phyloP scores from a whole-genome alignment of 1,284 basidiomycete species.

The Polyporus tsugae region DNA sequence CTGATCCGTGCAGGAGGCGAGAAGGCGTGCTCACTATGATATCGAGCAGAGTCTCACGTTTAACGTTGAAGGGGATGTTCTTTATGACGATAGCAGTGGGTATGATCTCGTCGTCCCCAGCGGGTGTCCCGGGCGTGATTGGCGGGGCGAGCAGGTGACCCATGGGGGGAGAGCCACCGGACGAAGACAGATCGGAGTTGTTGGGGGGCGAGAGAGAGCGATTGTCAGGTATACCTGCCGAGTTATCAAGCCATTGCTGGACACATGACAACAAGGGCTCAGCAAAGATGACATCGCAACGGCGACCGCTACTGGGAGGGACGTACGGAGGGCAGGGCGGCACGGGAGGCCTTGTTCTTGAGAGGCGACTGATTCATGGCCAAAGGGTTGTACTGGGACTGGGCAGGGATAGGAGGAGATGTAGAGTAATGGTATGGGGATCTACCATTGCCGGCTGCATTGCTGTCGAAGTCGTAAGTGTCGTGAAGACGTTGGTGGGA shows the following conservation, averaged over 20 bases:
- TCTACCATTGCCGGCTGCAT: slow-evolving; percentile 56
- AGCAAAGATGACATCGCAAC: slow-evolving; percentile 27
- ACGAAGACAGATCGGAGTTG: slow-evolving; percentile 85
- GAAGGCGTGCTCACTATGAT: slow-evolving; percentile 80
- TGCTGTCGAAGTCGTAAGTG: slow-evolving; percentile 82
- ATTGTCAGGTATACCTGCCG: slow-evolving; percentile 59
- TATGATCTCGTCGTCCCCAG: slow-evolving; percentile 90
- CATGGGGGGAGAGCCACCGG: slow-evolving; percentile 79
- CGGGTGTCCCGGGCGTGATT: slow-evolving; percentile 57
- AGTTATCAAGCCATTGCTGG: slow-evolving; percentile 84
- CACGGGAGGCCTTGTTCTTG: slow-evolving; percentile 75
- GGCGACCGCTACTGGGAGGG: slow-evolving; percentile 22
- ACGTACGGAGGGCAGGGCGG: slow-evolving; percentile 76
- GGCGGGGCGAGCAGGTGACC: slow-evolving; percentile 59
- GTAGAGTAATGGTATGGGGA: slow-evolving; percentile 75
- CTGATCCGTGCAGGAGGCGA: slow-evolving; percentile 24
- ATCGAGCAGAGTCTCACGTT: slow-evolving; percentile 93
- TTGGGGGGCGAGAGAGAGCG: slow-evolving; percentile 86
- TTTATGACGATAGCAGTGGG: slow-evolving; percentile 99
- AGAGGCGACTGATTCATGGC: slow-evolving; percentile 70
- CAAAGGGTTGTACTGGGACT: slow-evolving; percentile 70
- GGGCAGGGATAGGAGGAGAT: slow-evolving; percentile 69
- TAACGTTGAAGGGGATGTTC: slow-evolving; percentile 99
- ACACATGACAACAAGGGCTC: slow-evolving; percentile 19
- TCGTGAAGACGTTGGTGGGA: slow-evolving; percentile 83